A percentile compares a stretch with the other conserved stretches of the same genome.
phyloP scores from a whole-genome alignment of 768 basidiomycete genomes.

The Clitopilus hobsonii region DNA sequence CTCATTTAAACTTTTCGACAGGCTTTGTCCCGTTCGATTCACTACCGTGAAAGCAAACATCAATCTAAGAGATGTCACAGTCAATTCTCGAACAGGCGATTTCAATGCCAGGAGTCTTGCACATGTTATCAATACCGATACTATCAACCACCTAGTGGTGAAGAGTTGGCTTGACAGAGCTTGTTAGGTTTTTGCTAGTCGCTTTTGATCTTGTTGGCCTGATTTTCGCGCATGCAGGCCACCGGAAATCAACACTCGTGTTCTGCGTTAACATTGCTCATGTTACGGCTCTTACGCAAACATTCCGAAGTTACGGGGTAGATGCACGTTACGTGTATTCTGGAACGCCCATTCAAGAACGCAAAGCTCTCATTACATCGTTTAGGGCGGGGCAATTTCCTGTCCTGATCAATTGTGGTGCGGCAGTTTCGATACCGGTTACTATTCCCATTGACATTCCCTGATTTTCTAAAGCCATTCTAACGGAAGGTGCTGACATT shows the following conservation, averaged over 20 bases:
- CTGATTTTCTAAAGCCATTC: slow-evolving; percentile 48
- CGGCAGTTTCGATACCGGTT: slow-evolving; percentile 7
- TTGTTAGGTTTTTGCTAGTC: slow-evolving; percentile 36
- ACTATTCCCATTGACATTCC: background rate
- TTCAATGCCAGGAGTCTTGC: slow-evolving; percentile 78
- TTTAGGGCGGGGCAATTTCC: slow-evolving; percentile 77
- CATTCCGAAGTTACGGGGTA: slow-evolving; percentile 70
- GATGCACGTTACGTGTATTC: slow-evolving; percentile 83
- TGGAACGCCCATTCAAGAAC: slow-evolving; percentile 57
- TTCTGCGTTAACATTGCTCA: slow-evolving; percentile 88
- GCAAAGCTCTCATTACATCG: slow-evolving; percentile 54
- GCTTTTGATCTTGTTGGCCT: slow-evolving; percentile 3
- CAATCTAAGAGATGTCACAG: slow-evolving; percentile 58
- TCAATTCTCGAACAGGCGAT: slow-evolving; percentile 71
- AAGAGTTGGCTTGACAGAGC: slow-evolving; percentile 85
- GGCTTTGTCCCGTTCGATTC: slow-evolving; percentile 86
- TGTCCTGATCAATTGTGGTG: slow-evolving; percentile 88
- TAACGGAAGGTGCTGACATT: slow-evolving; percentile 94
- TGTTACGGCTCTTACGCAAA: slow-evolving; percentile 65
- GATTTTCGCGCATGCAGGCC: slow-evolving; percentile 32
- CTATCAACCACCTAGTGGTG: slow-evolving; percentile 74
- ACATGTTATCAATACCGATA: slow-evolving; percentile 74
- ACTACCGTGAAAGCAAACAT: slow-evolving; percentile 78
- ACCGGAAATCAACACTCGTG: slow-evolving; percentile 83
- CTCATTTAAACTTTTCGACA: slow-evolving; percentile 13